Evolutionary conservation across 768 basidiomycete genomes (phyloP).

Genomic region (Termitomyces sp.): DNA sequence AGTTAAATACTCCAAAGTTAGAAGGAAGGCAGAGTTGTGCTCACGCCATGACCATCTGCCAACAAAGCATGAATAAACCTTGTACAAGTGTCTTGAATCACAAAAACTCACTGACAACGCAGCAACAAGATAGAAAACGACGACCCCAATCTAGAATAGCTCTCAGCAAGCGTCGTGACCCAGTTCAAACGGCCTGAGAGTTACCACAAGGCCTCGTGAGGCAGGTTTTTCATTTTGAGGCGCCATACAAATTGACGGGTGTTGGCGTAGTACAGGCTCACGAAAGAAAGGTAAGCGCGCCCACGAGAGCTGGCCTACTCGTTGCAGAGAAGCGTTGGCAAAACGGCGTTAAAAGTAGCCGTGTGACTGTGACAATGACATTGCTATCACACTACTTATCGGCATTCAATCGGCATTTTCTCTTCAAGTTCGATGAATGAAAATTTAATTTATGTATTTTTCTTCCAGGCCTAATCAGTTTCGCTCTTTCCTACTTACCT

Average conservation of each 20-base stretch:
- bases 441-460: no score
- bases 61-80: slow-evolving; percentile 1
- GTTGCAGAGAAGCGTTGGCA: not conserved
- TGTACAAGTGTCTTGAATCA: not conserved
- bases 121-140: slow-evolving; percentile 85
- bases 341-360: no score
- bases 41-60: slow-evolving; percentile 90
- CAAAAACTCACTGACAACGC: slow-evolving; percentile 71
- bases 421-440: no score
- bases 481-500: no score
- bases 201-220: slow-evolving; percentile 46
- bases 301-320: slow-evolving; percentile 1
- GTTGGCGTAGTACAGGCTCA: slow-evolving; percentile 7
- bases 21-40: slow-evolving; percentile 8
- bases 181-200: slow-evolving; percentile 5
- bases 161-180: not conserved
- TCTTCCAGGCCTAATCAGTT: no score
- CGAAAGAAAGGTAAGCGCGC: slow-evolving; percentile 9
- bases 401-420: no score
- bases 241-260: slow-evolving; percentile 18
- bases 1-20: not conserved
- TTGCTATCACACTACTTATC: no score
- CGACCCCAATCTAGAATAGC: slow-evolving; percentile 57
- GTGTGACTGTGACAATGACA: no score
- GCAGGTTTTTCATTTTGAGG: slow-evolving; percentile 28